These are phyloP conservation scores for Phoma herbarum DNA, from an alignment of 2,329 filamentous ascomycete species.

Conservation along the genomic window DNA sequence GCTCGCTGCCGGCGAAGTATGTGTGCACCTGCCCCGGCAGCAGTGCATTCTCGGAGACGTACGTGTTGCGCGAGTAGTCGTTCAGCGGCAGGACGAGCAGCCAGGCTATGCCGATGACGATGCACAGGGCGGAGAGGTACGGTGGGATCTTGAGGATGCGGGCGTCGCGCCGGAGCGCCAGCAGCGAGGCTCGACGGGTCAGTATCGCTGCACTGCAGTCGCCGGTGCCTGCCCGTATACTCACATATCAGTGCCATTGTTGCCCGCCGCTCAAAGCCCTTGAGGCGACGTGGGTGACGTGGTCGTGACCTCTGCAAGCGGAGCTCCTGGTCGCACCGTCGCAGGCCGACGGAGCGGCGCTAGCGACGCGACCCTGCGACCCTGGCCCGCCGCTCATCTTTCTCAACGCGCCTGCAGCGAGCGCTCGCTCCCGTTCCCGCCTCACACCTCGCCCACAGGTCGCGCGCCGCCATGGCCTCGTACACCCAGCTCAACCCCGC, in stretches of 20 bases:
- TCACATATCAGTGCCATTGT: slow-evolving; percentile 50
- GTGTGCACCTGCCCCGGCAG: slow-evolving; percentile 96
- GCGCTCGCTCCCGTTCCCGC: background rate
- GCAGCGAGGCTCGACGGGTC: slow-evolving; percentile 58
- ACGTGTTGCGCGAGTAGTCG: slow-evolving; percentile 89
- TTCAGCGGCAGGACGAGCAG: slow-evolving; percentile 88
- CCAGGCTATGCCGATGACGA: slow-evolving; percentile 87
- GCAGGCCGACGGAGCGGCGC: slow-evolving; percentile 26
- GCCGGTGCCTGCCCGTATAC: slow-evolving; percentile 20
- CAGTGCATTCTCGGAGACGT: slow-evolving; percentile 97
- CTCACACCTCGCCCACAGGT: slow-evolving; percentile 14
- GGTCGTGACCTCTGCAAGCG: slow-evolving; percentile 24
- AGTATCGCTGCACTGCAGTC: background rate
- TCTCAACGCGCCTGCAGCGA: slow-evolving; percentile 27
- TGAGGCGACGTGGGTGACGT: slow-evolving; percentile 1
- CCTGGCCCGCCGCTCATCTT: slow-evolving; percentile 9
- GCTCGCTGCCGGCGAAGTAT: slow-evolving; percentile 95
- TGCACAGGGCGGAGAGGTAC: slow-evolving; percentile 84
- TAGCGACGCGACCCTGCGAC: slow-evolving; percentile 21
- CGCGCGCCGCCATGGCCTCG: slow-evolving; percentile 50
- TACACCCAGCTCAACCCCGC: slow-evolving; percentile 72
- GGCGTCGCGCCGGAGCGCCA: slow-evolving; percentile 80
- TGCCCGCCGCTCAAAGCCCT: slow-evolving; percentile 22
- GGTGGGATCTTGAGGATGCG: slow-evolving; percentile 84
- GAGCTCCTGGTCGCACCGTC: slow-evolving; percentile 25